Evolutionary conservation across 306 rosid genomes (phyloP).

Genomic region (Arachis stenosperma): DNA sequence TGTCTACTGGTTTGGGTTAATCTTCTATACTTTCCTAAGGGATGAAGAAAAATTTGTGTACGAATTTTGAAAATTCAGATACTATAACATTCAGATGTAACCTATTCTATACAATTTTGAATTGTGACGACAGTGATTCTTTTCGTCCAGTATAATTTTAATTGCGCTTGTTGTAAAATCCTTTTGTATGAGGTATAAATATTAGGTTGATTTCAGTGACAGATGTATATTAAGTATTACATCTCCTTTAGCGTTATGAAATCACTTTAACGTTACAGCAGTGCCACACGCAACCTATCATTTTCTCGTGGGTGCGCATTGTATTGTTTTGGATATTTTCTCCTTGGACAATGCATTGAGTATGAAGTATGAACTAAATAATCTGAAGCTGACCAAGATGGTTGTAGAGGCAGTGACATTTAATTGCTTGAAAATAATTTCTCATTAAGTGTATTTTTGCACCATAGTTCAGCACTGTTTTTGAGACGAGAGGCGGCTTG

Average conservation of each 20-base stretch:
- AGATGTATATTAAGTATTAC: constrained; percentile 4
- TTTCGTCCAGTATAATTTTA: constrained; percentile 55
- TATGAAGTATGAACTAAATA: neutral
- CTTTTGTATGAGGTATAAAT: constrained; percentile 12
- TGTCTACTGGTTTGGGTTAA: constrained; percentile 29
- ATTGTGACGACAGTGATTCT: constrained; percentile 56
- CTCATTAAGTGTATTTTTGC: neutral
- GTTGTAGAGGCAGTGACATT: neutral
- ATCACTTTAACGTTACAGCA: constrained; percentile 21
- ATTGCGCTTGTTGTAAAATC: constrained; percentile 37
- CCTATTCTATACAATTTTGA: constrained; percentile 83
- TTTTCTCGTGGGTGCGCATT: neutral
- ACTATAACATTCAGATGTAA: constrained; percentile 62
- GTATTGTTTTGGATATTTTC: neutral
- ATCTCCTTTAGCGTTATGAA: neutral
- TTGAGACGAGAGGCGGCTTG: too few relatives aligned
- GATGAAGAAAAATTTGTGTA: constrained; percentile 52
- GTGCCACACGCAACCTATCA: neutral
- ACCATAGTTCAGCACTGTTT: neutral
- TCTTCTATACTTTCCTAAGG: constrained; percentile 42
- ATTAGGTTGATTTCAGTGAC: constrained; percentile 18
- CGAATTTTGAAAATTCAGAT: constrained; percentile 61
- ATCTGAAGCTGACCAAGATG: neutral
- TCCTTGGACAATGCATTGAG: neutral
- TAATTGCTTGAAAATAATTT: neutral